Evolutionary conservation across 2,329 filamentous ascomycete genomes (phyloP), one percentile per base, ranked within the genome.

Genomic region (Rugonectria rugulosa): DNA sequence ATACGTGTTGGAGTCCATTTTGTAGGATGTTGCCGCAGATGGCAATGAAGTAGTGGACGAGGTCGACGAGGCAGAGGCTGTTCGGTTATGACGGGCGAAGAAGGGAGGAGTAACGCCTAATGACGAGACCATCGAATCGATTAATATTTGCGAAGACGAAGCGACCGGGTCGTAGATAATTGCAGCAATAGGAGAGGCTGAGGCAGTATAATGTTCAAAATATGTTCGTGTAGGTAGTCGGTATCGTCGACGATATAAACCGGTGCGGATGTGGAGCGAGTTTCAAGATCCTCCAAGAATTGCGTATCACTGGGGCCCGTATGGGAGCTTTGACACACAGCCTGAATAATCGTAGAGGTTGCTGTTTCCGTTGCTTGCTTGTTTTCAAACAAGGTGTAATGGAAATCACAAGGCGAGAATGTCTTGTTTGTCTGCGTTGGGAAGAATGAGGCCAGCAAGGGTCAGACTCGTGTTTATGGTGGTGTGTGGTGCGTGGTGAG

Each of bases 1-100:
- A 60, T 77, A 78, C 65, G 68, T 69, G 57, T 73, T 70, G 21
- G 53, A 60, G 6, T 66, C 46, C 73, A 75, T 75, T 41, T 64
- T 70, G 57, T 57, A 45, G 12, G 32, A 47, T 21, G 42, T 17
- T 15, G 26, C 24, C 9, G 59, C 27, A 46, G 37, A 31, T 14
- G 37, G 49, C 43, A 44, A 41, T 37, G 40, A 32, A 36, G 46
- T 20, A 34, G 15, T 44, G 32, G 42, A 57, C 17, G 58, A 38
- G 45, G 56, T 53, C 60, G 63, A 58, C 59, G 63, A 59, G 56
- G 62, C 62, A 48, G 62, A 60, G 61, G 56, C 32, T 41, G 53
- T 40, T 61, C 60, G 64, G 56, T 53, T 59, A 38, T 66, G 63
- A 53, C 57, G 53, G 53, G 60, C 62, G 57, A 66, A 65, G 54